These are phyloP conservation scores for Paramecium sonneborni DNA, from an alignment of 73 alveolate species.

Conservation along the genomic window DNA sequence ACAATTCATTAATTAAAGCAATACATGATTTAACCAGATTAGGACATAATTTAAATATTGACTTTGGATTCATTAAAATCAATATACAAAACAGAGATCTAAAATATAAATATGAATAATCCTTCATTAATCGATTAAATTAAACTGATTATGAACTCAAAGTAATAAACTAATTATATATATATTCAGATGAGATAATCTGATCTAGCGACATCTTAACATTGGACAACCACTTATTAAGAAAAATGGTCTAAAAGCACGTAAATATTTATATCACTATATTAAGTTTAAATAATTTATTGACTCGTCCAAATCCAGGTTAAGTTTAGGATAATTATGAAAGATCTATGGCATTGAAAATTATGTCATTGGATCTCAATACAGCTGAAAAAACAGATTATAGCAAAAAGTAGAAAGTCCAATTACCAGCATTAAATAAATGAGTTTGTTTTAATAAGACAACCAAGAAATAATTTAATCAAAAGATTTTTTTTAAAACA, in stretches of 20 bases:
- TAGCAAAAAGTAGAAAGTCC: not conserved
- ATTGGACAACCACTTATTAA: slow-evolving; percentile 58
- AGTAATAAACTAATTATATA: not conserved
- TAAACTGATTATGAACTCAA: slow-evolving; percentile 33
- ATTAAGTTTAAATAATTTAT: not conserved
- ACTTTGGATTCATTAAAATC: slow-evolving; percentile 42
- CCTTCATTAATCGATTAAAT: slow-evolving; percentile 35
- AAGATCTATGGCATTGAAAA: slow-evolving; percentile 52
- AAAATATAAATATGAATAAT: slow-evolving; percentile 46
- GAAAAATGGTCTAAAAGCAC: slow-evolving; percentile 58
- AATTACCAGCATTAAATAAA: not conserved
- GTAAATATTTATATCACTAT: not conserved
- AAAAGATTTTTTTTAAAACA: not conserved
- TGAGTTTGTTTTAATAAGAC: not conserved
- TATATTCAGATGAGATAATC: slow-evolving; percentile 21
- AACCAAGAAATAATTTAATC: too few species aligned
- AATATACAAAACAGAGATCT: slow-evolving; percentile 19
- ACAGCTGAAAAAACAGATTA: slow-evolving; percentile 59
- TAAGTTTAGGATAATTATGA: slow-evolving; percentile 33
- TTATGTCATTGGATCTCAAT: slow-evolving; percentile 58
- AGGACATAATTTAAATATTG: slow-evolving; percentile 48
- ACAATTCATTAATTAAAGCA: slow-evolving; percentile 36
- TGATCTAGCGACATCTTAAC: slow-evolving; percentile 53
- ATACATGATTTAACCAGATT: slow-evolving; percentile 41
- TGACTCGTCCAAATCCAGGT: slow-evolving; percentile 40